Base-by-base conservation (phyloP, 306 rosid species). In the Pyrus pyrifolia region DNA sequence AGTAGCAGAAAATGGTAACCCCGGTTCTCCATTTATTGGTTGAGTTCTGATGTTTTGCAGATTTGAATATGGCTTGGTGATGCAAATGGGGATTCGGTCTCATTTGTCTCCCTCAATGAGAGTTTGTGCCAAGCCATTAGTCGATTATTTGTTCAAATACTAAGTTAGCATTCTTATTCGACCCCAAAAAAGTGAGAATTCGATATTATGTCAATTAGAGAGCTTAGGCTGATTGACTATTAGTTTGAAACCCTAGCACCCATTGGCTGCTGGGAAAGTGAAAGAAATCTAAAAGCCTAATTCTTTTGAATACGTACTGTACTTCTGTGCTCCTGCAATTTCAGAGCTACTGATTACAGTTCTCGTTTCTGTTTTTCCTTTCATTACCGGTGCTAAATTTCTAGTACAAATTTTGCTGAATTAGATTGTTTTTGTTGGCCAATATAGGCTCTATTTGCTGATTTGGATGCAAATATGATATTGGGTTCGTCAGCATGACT, bases 241-340 rank as follows among this genome's bases (percentile, higher is more conserved):
- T 55, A 17, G 60, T 74, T 49, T 71, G 57, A 75, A 79, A 60
- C 77, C 80, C 73, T 70, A 68, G 71, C 66, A 23, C 15, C 70
- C 53, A 51, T 21, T 83, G 77, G 70, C 33, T 40, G 65, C 57
- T 71, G 27, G 53, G 78, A 70, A 75, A 64, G 14, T 38, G 5
- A 21, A 19, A 10, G 66, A 38, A 49, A 31, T 23, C 42, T 3
- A 1, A 12, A 29, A 5, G 42, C 12, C 45, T 8, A 40, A 40
- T 40, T 40, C 45, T 40, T 40, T 40, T 40, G 45, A 40, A 9
- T 40, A 40, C 45, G 0, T 40, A 9, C 42, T 35, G 42, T 35
- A 35, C 42, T 35, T 35, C 2, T 35, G 42, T 35, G 42, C 42
- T 35, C 42, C 42, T 35, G 42, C 42, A 35, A 35, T 35, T 35